Percentiles rank a stretch among this genome's conserved stretches.
These are phyloP conservation scores for Mycosphaerella arachidis DNA, from an alignment of 2,329 filamentous ascomycete species.

Conservation along the genomic window DNA sequence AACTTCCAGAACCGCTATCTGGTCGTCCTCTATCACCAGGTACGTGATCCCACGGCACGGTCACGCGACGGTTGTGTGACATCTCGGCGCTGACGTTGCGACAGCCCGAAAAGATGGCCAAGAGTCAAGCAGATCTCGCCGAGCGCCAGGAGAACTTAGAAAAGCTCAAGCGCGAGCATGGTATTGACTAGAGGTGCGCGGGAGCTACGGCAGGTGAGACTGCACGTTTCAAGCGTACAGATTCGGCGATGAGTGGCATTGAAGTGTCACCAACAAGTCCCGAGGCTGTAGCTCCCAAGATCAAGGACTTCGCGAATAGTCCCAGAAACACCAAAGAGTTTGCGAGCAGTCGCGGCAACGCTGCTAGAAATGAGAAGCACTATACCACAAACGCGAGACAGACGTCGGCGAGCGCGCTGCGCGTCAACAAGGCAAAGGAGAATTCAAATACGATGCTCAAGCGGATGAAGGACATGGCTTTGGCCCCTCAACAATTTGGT, in stretches of 20 bases:
- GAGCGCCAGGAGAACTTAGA: slow-evolving; percentile 95
- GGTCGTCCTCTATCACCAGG: slow-evolving; percentile 71
- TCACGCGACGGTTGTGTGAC: neutral
- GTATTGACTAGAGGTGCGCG: slow-evolving; percentile 72
- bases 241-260: slow-evolving; percentile 26
- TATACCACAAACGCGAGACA: slow-evolving; percentile 5
- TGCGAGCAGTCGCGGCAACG: neutral
- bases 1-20: slow-evolving; percentile 99
- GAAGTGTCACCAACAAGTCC: slow-evolving; percentile 9
- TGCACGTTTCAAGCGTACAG: slow-evolving; percentile 24
- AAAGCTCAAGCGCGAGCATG: slow-evolving; percentile 94
- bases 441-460: slow-evolving; percentile 6
- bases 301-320: slow-evolving; percentile 25
- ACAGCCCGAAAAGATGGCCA: slow-evolving; percentile 70
- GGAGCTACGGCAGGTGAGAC: slow-evolving; percentile 30
- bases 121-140: slow-evolving; percentile 71
- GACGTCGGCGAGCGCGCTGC: slow-evolving; percentile 7
- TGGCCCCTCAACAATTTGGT: slow-evolving; percentile 7
- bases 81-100: slow-evolving; percentile 7
- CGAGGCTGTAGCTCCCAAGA: slow-evolving; percentile 24
- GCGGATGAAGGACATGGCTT: slow-evolving; percentile 10
- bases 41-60: neutral
- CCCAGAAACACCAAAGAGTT: neutral
- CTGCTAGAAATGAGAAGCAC: slow-evolving; percentile 8
- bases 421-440: slow-evolving; percentile 8